A percentile compares a stretch with the other conserved stretches of the same genome.
Evolutionary conservation across 2,329 filamentous ascomycete species (phyloP).

Genomic region (Orbilia blumenaviensis): DNA sequence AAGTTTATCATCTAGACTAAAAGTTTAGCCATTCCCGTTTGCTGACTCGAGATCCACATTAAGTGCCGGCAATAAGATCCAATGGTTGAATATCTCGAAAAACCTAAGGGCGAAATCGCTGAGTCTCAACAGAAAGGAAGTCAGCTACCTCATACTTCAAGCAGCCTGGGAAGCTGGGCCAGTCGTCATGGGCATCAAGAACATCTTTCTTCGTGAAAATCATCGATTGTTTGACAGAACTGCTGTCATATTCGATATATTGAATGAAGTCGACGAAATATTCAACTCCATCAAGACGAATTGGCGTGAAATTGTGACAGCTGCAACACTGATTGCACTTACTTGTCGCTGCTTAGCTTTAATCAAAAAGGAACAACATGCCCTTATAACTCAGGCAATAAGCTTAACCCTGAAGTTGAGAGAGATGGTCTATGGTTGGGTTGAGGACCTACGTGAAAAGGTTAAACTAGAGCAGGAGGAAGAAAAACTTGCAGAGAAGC

Average conservation of each 20-base stretch:
- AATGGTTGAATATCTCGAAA: constrained; percentile 68
- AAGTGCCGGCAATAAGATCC: constrained; percentile 64
- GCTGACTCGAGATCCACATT: constrained; percentile 58
- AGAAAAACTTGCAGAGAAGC: constrained; percentile 31
- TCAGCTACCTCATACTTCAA: constrained; percentile 65
- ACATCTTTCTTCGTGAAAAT: constrained; percentile 57
- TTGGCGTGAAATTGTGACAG: constrained; percentile 62
- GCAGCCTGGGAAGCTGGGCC: constrained; percentile 65
- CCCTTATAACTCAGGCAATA: constrained; percentile 29
- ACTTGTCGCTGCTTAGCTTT: constrained; percentile 54
- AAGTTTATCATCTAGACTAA: not conserved
- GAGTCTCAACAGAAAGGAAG: constrained; percentile 66
- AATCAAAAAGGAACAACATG: constrained; percentile 23
- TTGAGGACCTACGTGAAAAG: constrained; percentile 34
- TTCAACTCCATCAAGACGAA: constrained; percentile 63
- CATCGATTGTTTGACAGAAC: constrained; percentile 61
- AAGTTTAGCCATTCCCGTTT: not conserved
- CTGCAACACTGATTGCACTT: constrained; percentile 54
- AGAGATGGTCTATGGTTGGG: constrained; percentile 53
- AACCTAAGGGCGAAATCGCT: constrained; percentile 65
- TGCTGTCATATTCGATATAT: constrained; percentile 58
- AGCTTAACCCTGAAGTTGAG: constrained; percentile 49
- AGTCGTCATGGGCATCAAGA: not conserved
- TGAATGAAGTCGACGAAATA: constrained; percentile 53
- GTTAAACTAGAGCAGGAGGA: constrained; percentile 32